Conservation (phyloP, 83 land plant species). For the Diphasiastrum complanatum region DNA sequence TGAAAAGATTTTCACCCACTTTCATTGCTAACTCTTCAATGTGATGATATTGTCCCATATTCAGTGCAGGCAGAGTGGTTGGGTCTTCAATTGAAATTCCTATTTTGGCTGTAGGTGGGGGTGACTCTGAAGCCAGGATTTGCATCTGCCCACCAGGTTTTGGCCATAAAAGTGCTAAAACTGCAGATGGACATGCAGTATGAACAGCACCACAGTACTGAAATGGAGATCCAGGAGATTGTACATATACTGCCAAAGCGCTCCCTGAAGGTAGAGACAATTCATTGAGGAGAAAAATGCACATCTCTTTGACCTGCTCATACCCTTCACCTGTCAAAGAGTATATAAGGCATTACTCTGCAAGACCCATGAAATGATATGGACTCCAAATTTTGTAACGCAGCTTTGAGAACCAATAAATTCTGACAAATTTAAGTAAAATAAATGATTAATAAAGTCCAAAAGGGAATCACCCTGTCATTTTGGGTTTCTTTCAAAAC, state of each 20-base stretch:
- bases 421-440: too few relatives aligned
- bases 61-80: slow-evolving; percentile 44
- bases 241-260: slow-evolving; percentile 82
- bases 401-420: too few relatives aligned
- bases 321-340: slow-evolving; percentile 62
- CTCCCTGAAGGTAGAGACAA: slow-evolving; percentile 77
- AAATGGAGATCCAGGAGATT: slow-evolving; percentile 71
- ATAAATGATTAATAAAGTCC: too few relatives aligned
- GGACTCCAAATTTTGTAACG: too few relatives aligned
- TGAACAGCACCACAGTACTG: slow-evolving; percentile 88
- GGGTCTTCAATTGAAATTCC: slow-evolving; percentile 52
- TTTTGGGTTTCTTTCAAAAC: too few relatives aligned
- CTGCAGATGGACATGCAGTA: slow-evolving; percentile 79
- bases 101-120: slow-evolving; percentile 46
- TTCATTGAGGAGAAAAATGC: slow-evolving; percentile 75
- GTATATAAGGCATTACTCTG: background rate
- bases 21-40: slow-evolving; percentile 77
- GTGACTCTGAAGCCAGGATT: slow-evolving; percentile 35
- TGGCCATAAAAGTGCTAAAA: slow-evolving; percentile 82
- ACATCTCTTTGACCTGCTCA: slow-evolving; percentile 66
- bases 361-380: too few relatives aligned
- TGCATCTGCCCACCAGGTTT: slow-evolving; percentile 57
- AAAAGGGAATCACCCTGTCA: too few relatives aligned
- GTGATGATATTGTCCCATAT: slow-evolving; percentile 44
- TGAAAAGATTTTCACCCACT: slow-evolving; percentile 93